Evolutionary conservation across 371 early-diverging fungal genomes (phyloP), one percentile per base, ranked within the genome.

Genomic region (Mortierella sp.): DNA sequence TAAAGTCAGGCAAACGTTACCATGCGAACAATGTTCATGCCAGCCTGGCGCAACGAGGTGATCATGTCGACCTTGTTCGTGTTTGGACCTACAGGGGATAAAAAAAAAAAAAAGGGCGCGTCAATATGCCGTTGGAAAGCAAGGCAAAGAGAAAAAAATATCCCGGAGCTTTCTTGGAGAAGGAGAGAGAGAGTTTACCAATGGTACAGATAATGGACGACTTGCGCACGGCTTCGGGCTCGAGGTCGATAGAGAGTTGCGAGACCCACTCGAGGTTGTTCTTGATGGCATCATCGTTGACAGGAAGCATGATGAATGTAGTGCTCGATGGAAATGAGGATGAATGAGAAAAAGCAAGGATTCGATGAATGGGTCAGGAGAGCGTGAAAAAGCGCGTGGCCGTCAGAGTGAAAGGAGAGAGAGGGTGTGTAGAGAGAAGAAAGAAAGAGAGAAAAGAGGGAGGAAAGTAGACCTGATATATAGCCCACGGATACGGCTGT

Each of bases 1-100:
- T 19, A 37, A 37, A 37, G 37, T 5, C 5, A 37, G 37, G 37
- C 37, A 37, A 4, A 23, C 70, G 21, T 48, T 65, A 79, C 79
- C 91, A 93, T 92, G 72, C 99, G 93, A 52, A 93, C 94, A 65
- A 99, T 92, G 82, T 93, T 96, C 94, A 99, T 93, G 58, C 99
- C 99, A 7, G 93, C 92, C 70, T 92, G 86, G 80, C 94, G 90
- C 72, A 96, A 87, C 74, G 93, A 90, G 46, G 89, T 89, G 55
- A 96, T 87, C 87, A 88, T 89, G 68, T 95, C 95, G 47, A 93
- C 92, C 3, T 74, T 85, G 86, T 93, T 92, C 44, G 93, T 92
- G 74, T 88, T 91, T 66, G 93, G 93, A 37, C 91, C 79, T 79
- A 29, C 16, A n/a, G 37, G n/a, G n/a, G 29, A 11, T 21, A 46